Base-by-base conservation (phyloP, 192 early-diverging fungal species). In the Coemansia sp. region DNA sequence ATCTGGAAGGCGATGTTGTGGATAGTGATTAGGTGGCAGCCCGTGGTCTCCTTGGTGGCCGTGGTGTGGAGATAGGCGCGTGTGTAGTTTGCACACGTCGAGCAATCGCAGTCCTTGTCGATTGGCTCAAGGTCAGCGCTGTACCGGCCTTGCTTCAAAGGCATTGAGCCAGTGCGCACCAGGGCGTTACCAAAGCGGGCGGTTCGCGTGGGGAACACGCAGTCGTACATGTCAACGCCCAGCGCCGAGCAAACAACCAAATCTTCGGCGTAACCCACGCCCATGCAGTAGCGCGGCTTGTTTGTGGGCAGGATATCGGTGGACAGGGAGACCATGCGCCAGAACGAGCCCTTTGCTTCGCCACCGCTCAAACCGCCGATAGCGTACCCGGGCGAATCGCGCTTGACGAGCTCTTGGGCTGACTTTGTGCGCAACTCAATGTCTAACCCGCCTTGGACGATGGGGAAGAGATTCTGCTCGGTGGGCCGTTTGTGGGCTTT, bases 211-310 rank as follows among this genome's bases (percentile, higher is more conserved):
- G 94, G 94, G 73, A 91, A 95, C 28, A 95, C 94, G 77, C 94
- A 95, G 70, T 95, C 94, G 74, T 90, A 95, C 92, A 94, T 93
- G 74, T 95, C 92, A 44, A 95, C 91, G 39, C 94, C 94, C 68
- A 95, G 77, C 38, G 94, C 92, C 28, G 88, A 87, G 85, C 94
- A 93, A 2, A 95, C 90, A 3, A 95, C 91, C 69, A 94, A 71
- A 75, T 95, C 92, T 62, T 91, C 91, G 6, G 92, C 90, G 60
- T 94, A 91, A 58, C 93, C 94, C 32, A 95, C 91, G 19, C 94
- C 94, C 94, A 95, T 95, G 81, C 92, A 95, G 82, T 95, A 95
- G 70, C 92, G 91, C 23, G 94, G 94, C 67, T 95, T 95, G 66
- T 84, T 86, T 21, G 88, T 80, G 23, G 94, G 92, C 63, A 95